Percentiles rank a stretch among this genome's conserved stretches.
Conservation (phyloP, 192 early-diverging fungal genomes). For the Umbelopsis isabellina region DNA sequence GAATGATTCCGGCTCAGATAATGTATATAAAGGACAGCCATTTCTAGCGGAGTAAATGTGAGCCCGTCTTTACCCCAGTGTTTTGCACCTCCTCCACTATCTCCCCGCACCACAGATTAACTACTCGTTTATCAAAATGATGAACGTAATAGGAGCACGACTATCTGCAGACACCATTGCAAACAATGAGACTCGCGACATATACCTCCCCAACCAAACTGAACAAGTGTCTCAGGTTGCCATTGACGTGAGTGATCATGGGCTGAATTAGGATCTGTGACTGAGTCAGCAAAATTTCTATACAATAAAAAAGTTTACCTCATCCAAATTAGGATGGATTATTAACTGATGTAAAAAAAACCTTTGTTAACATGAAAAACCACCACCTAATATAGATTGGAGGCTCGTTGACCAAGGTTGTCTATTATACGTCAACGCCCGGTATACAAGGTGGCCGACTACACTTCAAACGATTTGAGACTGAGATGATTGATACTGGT, state of each 20-base stretch:
- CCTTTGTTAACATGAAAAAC: neutral
- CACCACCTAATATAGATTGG: slow-evolving; percentile 53
- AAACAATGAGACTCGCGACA: slow-evolving; percentile 72
- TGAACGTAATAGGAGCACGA: slow-evolving; percentile 57
- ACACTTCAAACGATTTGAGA: slow-evolving; percentile 94
- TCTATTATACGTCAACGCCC: slow-evolving; percentile 62
- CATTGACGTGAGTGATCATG: slow-evolving; percentile 71
- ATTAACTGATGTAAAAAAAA: neutral
- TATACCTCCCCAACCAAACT: slow-evolving; percentile 83
- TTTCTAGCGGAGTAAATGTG: slow-evolving; percentile 4
- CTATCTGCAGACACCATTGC: slow-evolving; percentile 53
- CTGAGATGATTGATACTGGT: slow-evolving; percentile 88
- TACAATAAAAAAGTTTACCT: neutral
- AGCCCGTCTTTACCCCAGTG: slow-evolving; percentile 1
- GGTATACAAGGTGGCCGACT: slow-evolving; percentile 77
- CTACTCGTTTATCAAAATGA: slow-evolving; percentile 29
- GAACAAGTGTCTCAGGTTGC: slow-evolving; percentile 87
- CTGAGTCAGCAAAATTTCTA: slow-evolving; percentile 20
- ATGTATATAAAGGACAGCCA: slow-evolving; percentile 6
- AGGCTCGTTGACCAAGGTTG: slow-evolving; percentile 74
- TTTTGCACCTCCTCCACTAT: neutral
- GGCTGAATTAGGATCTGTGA: neutral
- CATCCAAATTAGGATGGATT: neutral
- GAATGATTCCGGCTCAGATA: slow-evolving; percentile 4
- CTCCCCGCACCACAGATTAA: too few species aligned